Conservation (phyloP, 306 rosid species). For the Cercis canadensis region DNA sequence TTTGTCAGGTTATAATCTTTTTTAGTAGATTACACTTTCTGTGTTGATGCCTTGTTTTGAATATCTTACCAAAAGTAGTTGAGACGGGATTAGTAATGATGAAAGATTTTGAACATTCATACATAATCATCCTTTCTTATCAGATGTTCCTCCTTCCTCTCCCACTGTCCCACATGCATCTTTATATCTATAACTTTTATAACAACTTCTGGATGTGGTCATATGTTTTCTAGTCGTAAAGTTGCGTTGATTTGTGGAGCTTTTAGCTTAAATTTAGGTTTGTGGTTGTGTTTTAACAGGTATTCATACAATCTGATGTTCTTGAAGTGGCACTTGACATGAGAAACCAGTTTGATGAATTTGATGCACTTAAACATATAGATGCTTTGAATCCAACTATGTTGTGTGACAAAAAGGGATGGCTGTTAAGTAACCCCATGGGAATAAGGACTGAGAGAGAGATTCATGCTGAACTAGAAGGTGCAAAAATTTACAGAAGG, state of each 20-base stretch:
- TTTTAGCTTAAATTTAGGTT: conserved; percentile 5
- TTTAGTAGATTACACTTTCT: too few relatives aligned
- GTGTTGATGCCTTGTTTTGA: too few relatives aligned
- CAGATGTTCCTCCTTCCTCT: neutral
- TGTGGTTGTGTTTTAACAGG: conserved; percentile 49
- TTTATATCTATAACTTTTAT: too few relatives aligned
- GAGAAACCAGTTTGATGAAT: conserved; percentile 76
- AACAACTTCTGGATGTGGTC: neutral
- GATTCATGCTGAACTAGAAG: conserved; percentile 87
- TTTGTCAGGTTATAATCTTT: too few relatives aligned
- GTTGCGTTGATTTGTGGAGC: neutral
- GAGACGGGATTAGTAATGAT: too few relatives aligned
- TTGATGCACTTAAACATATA: conserved; percentile 51
- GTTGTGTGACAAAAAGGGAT: conserved; percentile 72
- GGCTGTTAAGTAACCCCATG: conserved; percentile 84
- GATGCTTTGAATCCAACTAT: conserved; percentile 45
- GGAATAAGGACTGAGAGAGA: conserved; percentile 92
- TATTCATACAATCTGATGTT: conserved; percentile 79
- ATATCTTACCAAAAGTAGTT: too few relatives aligned
- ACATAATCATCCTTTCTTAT: neutral
- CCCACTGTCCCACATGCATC: neutral
- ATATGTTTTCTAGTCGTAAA: neutral
- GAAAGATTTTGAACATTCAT: neutral
- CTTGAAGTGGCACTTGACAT: conserved; percentile 72
- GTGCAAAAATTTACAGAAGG: conserved; percentile 72